Conservation (phyloP, 306 rosid species). For the Lathyrus sativus region DNA sequence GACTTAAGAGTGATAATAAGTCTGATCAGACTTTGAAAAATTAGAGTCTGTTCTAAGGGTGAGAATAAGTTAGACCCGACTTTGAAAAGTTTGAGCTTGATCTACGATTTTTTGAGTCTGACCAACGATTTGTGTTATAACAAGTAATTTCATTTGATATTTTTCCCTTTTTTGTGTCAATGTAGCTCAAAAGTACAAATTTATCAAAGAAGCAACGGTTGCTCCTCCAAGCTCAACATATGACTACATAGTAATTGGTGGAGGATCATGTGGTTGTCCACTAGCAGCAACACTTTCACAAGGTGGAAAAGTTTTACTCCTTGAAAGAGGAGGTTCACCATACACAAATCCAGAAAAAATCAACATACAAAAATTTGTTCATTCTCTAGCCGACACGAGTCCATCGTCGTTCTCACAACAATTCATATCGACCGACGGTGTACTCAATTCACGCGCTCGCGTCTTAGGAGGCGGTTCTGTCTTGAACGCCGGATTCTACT, state of each 20-base stretch:
- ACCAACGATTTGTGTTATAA: too few relatives aligned
- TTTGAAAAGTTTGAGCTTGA: too few relatives aligned
- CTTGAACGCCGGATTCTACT: conserved; percentile 72
- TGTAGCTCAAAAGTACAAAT: conserved; percentile 51
- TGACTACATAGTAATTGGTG: conserved; percentile 76
- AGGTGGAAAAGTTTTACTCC: conserved; percentile 55
- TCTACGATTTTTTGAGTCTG: too few relatives aligned
- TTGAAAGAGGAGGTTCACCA: conserved; percentile 82
- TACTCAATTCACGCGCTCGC: conserved; percentile 54
- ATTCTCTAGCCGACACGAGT: conserved; percentile 47
- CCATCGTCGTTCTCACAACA: conserved; percentile 63
- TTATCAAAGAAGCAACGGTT: conserved; percentile 57
- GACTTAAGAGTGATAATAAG: too few relatives aligned
- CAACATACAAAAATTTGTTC: conserved; percentile 44
- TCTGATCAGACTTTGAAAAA: too few relatives aligned
- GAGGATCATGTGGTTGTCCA: conserved; percentile 89
- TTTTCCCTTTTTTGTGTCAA: background rate
- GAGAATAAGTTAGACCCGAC: too few relatives aligned
- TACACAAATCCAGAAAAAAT: conserved; percentile 51
- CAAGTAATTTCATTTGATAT: background rate
- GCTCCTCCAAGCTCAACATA: conserved; percentile 50
- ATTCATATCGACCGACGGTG: conserved; percentile 66
- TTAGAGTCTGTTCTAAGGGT: too few relatives aligned
- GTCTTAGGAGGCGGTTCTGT: conserved; percentile 72
- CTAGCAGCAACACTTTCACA: conserved; percentile 77